Evolutionary conservation across 2,329 filamentous ascomycete species (phyloP), one percentile per base, ranked within the genome.

Genomic region (Colletotrichum incanum): DNA sequence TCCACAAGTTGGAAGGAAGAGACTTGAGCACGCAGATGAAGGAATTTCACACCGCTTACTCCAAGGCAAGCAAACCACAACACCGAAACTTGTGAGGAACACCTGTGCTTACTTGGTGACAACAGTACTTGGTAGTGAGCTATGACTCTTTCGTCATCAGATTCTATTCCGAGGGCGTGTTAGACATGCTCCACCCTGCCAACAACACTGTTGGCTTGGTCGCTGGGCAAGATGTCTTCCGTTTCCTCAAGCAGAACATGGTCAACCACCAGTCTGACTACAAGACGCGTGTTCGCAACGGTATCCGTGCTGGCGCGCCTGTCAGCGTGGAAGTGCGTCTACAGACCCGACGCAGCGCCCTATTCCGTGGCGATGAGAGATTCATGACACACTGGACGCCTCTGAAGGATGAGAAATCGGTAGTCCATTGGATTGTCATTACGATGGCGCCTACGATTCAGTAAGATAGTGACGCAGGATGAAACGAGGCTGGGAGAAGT

Each of bases 1-100:
- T 78, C 11, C 68, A 67, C 20, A 74, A 77, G 5, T 76, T 79
- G 76, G 76, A 78, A 49, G 77, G 77, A 6, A 75, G 74, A 28
- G 74, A 75, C 34, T 67, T 78, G 28, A 63, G 62, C n/a, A 67
- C 72, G 16, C 77, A 79, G 74, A 77, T 77, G 72, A 76, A 76
- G 65, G 77, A 79, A 37, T 79, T 79, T 47, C 76, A 78, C 55
- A 76, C 77, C 7, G 76, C 77, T 0, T 79, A 79, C 56, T 79
- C 77, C 37, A 78, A 77, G 60, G 76, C 75, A 28, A 58, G 71
- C 26, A 14, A 4, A 26, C 3, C 3, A 16, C 1, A 34, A 7
- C 1, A 8, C 37, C 43, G 2, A 12, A 31, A 23, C 5, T 16
- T 1, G 4, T n/a, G 3, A 5, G 1, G 6, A 31, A 41, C 5